Evolutionary conservation across 176 grass and related monocot genomes (phyloP).

Genomic region (Coix lacrymajobi): DNA sequence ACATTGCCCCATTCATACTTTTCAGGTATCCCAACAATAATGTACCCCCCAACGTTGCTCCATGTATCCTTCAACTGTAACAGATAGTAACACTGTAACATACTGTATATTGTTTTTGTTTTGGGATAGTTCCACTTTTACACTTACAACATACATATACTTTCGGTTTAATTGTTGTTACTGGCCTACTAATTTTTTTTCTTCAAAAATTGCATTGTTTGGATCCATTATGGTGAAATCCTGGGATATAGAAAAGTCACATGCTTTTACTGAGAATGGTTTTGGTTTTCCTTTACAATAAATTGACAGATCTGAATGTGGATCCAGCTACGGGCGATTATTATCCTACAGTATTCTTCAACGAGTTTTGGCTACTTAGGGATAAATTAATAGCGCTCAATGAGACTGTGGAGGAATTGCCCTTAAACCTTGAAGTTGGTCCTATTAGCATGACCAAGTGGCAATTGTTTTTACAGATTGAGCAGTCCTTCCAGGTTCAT

Average conservation of each 20-base stretch:
- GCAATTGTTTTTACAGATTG: slow-evolving; percentile 96
- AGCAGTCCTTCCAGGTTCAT: slow-evolving; percentile 96
- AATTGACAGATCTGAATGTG: slow-evolving; percentile 71
- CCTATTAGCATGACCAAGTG: slow-evolving; percentile 97
- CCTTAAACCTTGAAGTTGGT: slow-evolving; percentile 76
- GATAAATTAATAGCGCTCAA: slow-evolving; percentile 89
- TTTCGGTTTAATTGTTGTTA: not conserved
- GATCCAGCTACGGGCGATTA: slow-evolving; percentile 57
- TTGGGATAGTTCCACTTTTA: not conserved
- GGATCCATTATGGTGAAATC: not conserved
- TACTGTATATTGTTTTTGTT: not conserved
- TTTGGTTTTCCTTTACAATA: slow-evolving; percentile 61
- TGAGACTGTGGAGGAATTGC: slow-evolving; percentile 67
- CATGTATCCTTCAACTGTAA: slow-evolving; percentile 85
- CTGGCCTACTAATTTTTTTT: not conserved
- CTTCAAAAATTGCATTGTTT: not conserved
- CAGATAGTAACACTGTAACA: slow-evolving; percentile 27
- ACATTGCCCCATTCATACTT: slow-evolving; percentile 23
- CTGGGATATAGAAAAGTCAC: not conserved
- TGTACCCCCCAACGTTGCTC: slow-evolving; percentile 49
- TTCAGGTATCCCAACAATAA: slow-evolving; percentile 89
- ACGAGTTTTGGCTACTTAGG: slow-evolving; percentile 96
- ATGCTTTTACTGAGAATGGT: not conserved
- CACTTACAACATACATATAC: not conserved
- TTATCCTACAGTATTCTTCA: slow-evolving; percentile 89